These are phyloP conservation scores for Volvariella volvacea DNA, from an alignment of 1,284 basidiomycete genomes.

Conservation along the genomic window DNA sequence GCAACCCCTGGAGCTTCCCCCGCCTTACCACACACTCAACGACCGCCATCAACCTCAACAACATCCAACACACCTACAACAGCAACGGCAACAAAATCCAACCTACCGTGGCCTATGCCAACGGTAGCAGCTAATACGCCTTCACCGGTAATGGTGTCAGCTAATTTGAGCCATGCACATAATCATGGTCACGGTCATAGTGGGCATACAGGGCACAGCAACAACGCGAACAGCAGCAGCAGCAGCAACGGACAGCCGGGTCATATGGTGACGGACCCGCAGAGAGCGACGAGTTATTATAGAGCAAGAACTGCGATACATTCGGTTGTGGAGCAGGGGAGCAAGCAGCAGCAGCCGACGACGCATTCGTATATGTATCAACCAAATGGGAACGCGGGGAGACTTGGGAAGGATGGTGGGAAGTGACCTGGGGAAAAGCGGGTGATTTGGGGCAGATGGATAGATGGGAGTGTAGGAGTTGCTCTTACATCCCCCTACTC, in stretches of 20 bases:
- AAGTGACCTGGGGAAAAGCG: no score
- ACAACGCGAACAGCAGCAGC: no score
- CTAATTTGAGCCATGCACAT: conserved; percentile 14
- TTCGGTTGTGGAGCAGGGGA: conserved; percentile 16
- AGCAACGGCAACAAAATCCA: conserved; percentile 13
- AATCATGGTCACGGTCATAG: background rate
- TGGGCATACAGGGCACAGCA: conserved; percentile 20
- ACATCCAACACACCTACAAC: conserved; percentile 10
- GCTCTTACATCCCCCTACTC: no score
- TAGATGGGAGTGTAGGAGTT: no score
- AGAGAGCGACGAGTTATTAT: conserved; percentile 21
- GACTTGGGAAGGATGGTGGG: conserved; percentile 8
- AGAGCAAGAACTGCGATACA: conserved; percentile 24
- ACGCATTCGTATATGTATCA: conserved; percentile 26
- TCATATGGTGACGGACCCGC: no score
- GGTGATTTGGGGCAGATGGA: no score
- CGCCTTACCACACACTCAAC: conserved; percentile 27
- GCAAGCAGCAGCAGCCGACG: conserved; percentile 7
- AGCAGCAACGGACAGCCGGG: conserved; percentile 25
- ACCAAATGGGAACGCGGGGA: conserved; percentile 19
- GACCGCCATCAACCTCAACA: conserved; percentile 23
- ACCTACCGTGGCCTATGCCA: conserved; percentile 39
- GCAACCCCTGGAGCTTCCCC: conserved; percentile 34
- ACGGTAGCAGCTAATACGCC: conserved; percentile 31
- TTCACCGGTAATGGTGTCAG: conserved; percentile 22